phyloP scores from a whole-genome alignment of 805 yeast genomes.

The Candida morakotiae region DNA sequence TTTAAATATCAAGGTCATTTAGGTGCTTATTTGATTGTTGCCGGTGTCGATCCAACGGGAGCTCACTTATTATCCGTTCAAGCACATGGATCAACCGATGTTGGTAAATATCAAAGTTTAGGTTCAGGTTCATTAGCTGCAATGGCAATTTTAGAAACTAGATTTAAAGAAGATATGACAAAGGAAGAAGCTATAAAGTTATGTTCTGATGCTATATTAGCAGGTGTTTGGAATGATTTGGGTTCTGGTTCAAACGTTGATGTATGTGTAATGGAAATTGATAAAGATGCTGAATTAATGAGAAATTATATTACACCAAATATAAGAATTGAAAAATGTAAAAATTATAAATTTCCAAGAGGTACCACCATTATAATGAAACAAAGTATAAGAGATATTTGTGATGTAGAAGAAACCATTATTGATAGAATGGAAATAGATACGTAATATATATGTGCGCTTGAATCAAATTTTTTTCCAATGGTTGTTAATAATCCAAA shows the following conservation, averaged over 20 bases:
- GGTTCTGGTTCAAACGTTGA: conserved; percentile 99
- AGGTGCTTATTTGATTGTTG: conserved; percentile 97
- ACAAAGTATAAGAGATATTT: conserved; percentile 59
- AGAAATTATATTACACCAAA: conserved; percentile 93
- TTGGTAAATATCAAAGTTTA: conserved; percentile 85
- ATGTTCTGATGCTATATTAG: conserved; percentile 89
- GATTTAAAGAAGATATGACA: conserved; percentile 75
- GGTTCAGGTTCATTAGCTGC: conserved; percentile 99
- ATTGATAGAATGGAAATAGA: conserved; percentile 42
- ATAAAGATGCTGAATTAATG: conserved; percentile 77
- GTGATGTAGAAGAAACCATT: conserved; percentile 66
- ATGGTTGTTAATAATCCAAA: conserved; percentile 98
- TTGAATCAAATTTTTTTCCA: neutral
- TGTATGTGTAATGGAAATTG: conserved; percentile 92
- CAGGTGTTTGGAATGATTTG: conserved; percentile 98
- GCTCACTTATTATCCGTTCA: conserved; percentile 89
- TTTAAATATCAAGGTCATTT: conserved; percentile 96
- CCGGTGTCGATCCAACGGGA: conserved; percentile 96
- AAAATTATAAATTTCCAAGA: conserved; percentile 78
- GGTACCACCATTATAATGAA: conserved; percentile 91
- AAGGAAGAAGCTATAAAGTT: conserved; percentile 89
- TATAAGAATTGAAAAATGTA: conserved; percentile 75
- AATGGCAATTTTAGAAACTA: conserved; percentile 91
- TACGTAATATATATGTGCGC: conserved; percentile 14
- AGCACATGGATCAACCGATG: conserved; percentile 97